Percentiles rank a stretch among this genome's conserved stretches.
Conservation (phyloP, 2,329 filamentous ascomycete species). For the Thelonectria discophora region DNA sequence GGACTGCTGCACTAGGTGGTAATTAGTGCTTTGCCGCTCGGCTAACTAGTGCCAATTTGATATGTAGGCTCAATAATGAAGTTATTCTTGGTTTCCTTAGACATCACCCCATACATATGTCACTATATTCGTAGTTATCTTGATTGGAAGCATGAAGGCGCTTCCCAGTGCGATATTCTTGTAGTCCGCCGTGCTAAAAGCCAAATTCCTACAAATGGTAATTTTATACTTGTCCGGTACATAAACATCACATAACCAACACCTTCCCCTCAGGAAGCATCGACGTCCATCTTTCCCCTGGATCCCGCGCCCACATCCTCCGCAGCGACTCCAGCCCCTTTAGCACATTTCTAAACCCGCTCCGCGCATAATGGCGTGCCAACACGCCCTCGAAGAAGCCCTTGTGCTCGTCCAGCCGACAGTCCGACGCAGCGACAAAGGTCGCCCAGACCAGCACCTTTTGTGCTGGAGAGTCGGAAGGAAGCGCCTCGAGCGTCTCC, state of each 20-base stretch:
- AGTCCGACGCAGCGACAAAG: slow-evolving; percentile 40
- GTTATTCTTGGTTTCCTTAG: too few relatives aligned
- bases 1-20: slow-evolving; percentile 36
- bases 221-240: too few relatives aligned
- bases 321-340: slow-evolving; percentile 37
- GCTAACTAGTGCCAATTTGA: too few relatives aligned
- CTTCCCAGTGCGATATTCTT: too few relatives aligned
- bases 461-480: slow-evolving; percentile 29
- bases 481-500: slow-evolving; percentile 34
- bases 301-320: slow-evolving; percentile 36
- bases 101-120: too few relatives aligned
- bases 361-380: slow-evolving; percentile 30
- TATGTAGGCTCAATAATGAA: too few relatives aligned
- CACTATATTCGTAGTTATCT: too few relatives aligned
- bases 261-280: slow-evolving; percentile 37
- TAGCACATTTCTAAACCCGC: slow-evolving; percentile 38
- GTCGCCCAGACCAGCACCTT: slow-evolving; percentile 43
- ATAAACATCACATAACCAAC: slow-evolving; percentile 40
- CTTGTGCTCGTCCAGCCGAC: slow-evolving; percentile 39
- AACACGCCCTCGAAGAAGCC: slow-evolving; percentile 35
- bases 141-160: too few relatives aligned
- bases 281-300: slow-evolving; percentile 39
- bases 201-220: too few relatives aligned
- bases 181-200: too few relatives aligned
- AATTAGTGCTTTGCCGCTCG: neutral